A percentile compares a stretch with the other conserved stretches of the same genome.
Conservation (phyloP, 352 stramenopile species). For the Phytophthora podocarpi region DNA sequence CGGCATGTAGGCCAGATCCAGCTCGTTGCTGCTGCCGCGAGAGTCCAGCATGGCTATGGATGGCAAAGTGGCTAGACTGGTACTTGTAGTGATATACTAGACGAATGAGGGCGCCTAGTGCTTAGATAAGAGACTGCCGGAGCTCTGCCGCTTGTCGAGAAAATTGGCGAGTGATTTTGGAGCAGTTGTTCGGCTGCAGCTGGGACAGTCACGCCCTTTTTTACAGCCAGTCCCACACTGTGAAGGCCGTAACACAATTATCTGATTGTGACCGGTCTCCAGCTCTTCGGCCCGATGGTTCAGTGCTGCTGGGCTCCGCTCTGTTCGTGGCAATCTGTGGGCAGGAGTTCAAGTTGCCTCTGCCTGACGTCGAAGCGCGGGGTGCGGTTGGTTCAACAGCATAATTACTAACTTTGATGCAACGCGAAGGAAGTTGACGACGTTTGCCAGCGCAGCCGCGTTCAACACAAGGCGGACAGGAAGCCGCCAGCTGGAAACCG, state of each 20-base stretch:
- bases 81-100: too few relatives aligned
- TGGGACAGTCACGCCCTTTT: neutral
- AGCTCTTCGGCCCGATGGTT: neutral
- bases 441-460: neutral
- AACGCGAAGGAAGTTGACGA: neutral
- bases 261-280: neutral
- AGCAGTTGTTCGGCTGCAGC: neutral
- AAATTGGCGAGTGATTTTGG: slow-evolving; percentile 26
- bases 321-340: neutral
- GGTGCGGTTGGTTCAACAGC: neutral
- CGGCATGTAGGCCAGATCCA: slow-evolving; percentile 52
- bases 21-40: slow-evolving; percentile 29
- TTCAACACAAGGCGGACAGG: slow-evolving; percentile 10
- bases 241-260: neutral
- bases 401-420: slow-evolving; percentile 14
- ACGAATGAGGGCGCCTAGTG: neutral
- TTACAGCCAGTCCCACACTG: neutral
- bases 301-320: too few relatives aligned
- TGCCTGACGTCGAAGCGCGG: neutral
- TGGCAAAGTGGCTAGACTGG: too few relatives aligned
- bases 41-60: slow-evolving; percentile 25
- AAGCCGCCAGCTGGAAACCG: slow-evolving; percentile 27
- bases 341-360: slow-evolving; percentile 1
- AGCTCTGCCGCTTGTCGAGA: neutral
- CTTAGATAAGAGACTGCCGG: neutral